Percentiles rank a stretch among this genome's conserved stretches.
Conservation (phyloP, 1,284 basidiomycete species). For the Naganishia sp. region DNA sequence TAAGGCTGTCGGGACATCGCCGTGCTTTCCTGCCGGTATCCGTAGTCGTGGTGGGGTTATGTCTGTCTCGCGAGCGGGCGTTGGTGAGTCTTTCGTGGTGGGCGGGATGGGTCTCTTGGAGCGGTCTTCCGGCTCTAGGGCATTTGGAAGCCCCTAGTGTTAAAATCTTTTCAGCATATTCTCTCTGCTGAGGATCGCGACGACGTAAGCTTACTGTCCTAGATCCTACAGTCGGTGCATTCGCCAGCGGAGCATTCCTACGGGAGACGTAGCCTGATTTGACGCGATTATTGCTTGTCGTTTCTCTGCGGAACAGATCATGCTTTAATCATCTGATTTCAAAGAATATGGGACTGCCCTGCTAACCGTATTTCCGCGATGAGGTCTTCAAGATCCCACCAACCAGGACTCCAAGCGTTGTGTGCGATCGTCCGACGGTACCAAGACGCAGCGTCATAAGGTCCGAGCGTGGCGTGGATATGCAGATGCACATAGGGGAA, state of each 20-base stretch:
- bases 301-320: constrained; percentile 41
- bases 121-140: background rate
- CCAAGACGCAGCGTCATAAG: constrained; percentile 45
- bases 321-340: background rate
- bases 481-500: constrained; percentile 50
- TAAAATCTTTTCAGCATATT: background rate
- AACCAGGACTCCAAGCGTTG: constrained; percentile 42
- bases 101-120: background rate
- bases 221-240: constrained; percentile 2
- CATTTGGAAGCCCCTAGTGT: constrained; percentile 20
- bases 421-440: constrained; percentile 50
- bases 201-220: background rate
- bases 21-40: background rate
- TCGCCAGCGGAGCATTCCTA: constrained; percentile 3
- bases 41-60: background rate
- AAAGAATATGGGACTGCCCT: constrained; percentile 10
- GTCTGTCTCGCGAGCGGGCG: background rate
- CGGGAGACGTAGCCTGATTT: constrained; percentile 47
- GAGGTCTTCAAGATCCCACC: constrained; percentile 52
- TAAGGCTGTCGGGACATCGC: background rate
- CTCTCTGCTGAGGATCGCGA: background rate
- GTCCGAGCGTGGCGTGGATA: constrained; percentile 49
- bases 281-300: constrained; percentile 50
- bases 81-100: background rate
- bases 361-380: constrained; percentile 50